Percentiles rank a stretch among this genome's conserved stretches.
These are phyloP conservation scores for Cadophora luteo-olivacea DNA, from an alignment of 2,329 filamentous ascomycete genomes.

Conservation along the genomic window DNA sequence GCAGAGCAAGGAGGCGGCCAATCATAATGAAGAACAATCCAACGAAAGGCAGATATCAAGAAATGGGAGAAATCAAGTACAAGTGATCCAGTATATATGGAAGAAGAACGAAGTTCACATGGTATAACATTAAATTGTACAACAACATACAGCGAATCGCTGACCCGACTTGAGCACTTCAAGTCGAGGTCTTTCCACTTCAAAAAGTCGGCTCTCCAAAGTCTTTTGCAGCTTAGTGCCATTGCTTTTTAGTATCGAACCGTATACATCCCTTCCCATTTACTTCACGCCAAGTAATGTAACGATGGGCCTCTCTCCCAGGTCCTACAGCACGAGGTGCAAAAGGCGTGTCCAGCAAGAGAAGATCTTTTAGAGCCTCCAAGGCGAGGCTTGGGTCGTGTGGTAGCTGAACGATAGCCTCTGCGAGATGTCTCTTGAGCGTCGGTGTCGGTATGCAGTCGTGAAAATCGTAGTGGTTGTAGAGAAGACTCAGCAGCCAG, in stretches of 20 bases:
- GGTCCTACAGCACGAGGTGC: not conserved
- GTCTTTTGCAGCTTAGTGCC: not conserved
- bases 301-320: not conserved
- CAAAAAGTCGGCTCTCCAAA: not conserved
- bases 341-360: not conserved
- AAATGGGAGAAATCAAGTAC: too few species aligned
- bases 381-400: not conserved
- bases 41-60: not conserved
- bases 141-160: not conserved
- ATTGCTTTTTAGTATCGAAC: not conserved
- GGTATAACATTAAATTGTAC: not conserved
- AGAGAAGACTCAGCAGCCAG: not conserved
- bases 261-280: not conserved
- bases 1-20: not conserved
- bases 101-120: not conserved
- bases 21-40: not conserved
- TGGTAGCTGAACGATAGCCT: not conserved
- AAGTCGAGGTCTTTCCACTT: not conserved
- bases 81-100: not conserved
- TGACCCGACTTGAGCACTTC: not conserved
- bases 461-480: not conserved
- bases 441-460: not conserved
- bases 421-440: not conserved
- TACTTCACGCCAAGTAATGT: not conserved
- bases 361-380: not conserved